A percentile compares a stretch with the other conserved stretches of the same genome.
Evolutionary conservation across 768 basidiomycete genomes (phyloP).

Genomic region (Phanerochaete sordida): DNA sequence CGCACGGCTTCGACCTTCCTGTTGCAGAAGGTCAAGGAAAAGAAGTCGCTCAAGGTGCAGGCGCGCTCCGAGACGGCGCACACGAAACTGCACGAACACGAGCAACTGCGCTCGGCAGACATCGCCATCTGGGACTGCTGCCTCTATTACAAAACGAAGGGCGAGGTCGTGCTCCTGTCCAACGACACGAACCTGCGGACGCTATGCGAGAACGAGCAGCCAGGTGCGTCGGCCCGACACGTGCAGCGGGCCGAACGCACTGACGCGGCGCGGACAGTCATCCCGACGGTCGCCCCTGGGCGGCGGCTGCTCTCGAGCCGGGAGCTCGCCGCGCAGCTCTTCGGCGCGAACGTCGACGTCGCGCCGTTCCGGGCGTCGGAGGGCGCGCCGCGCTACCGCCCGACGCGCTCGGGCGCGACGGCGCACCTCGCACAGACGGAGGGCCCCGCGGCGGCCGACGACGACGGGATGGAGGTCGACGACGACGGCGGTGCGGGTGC

Average conservation of each 20-base stretch:
- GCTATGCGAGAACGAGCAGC: constrained; percentile 32
- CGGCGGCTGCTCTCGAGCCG: constrained; percentile 37
- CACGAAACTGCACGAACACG: constrained; percentile 7
- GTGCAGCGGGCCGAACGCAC: background rate
- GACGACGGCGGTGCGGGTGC: too few species aligned
- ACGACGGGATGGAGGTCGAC: constrained; percentile 57
- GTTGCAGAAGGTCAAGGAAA: constrained; percentile 26
- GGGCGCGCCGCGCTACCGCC: constrained; percentile 18
- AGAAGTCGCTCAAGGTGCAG: constrained; percentile 25
- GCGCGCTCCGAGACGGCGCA: constrained; percentile 26
- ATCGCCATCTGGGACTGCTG: constrained; percentile 75
- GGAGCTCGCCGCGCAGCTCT: constrained; percentile 46
- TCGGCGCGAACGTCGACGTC: constrained; percentile 36
- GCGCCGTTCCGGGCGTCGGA: constrained; percentile 33
- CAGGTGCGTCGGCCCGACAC: constrained; percentile 30
- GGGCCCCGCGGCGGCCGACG: constrained; percentile 14
- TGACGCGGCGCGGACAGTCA: background rate
- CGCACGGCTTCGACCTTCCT: constrained; percentile 44
- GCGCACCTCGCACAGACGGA: constrained; percentile 15
- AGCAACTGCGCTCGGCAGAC: constrained; percentile 46
- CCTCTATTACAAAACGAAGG: constrained; percentile 46
- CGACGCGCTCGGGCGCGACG: constrained; percentile 5
- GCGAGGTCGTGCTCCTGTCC: constrained; percentile 53
- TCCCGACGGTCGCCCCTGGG: constrained; percentile 5
- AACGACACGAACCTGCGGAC: constrained; percentile 62